A percentile compares a stretch with the other conserved stretches of the same genome.
These are phyloP conservation scores for Solanum gandarillasii DNA, from an alignment of 257 asterid species.

Conservation along the genomic window DNA sequence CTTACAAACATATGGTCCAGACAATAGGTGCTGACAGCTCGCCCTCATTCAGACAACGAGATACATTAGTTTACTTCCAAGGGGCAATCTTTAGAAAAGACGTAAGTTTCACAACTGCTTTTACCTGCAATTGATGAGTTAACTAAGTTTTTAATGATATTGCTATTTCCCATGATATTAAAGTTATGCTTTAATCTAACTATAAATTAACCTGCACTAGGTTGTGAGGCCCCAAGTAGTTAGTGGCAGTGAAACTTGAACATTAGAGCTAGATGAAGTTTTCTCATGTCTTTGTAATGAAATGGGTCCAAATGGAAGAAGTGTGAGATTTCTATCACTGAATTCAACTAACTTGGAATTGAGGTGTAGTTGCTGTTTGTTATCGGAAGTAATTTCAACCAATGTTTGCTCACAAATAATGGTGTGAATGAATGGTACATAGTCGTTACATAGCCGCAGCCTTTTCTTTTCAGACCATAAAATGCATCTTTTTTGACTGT, in stretches of 20 bases:
- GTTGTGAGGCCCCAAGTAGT: background rate
- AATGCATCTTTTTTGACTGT: background rate
- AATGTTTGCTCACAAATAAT: background rate
- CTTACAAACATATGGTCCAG: slow-evolving; percentile 79
- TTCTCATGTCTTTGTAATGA: background rate
- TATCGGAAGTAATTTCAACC: background rate
- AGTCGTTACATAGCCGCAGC: background rate
- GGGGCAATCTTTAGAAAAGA: slow-evolving; percentile 82
- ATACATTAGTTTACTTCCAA: slow-evolving; percentile 50
- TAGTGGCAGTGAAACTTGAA: background rate
- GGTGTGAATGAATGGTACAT: background rate
- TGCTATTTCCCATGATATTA: background rate
- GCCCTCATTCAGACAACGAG: slow-evolving; percentile 32
- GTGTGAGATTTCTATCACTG: background rate
- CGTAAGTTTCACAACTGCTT: slow-evolving; percentile 31
- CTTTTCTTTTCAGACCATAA: background rate
- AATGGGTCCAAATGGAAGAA: background rate
- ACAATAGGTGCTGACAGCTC: slow-evolving; percentile 26
- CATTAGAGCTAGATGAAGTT: background rate
- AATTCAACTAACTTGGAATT: background rate
- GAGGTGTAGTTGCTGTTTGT: background rate
- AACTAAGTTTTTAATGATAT: background rate
- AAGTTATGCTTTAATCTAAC: background rate
- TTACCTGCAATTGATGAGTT: background rate
- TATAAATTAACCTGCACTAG: background rate